Evolutionary conservation across 1,284 basidiomycete species (phyloP).

Genomic region (Tranzscheliella williamsii): DNA sequence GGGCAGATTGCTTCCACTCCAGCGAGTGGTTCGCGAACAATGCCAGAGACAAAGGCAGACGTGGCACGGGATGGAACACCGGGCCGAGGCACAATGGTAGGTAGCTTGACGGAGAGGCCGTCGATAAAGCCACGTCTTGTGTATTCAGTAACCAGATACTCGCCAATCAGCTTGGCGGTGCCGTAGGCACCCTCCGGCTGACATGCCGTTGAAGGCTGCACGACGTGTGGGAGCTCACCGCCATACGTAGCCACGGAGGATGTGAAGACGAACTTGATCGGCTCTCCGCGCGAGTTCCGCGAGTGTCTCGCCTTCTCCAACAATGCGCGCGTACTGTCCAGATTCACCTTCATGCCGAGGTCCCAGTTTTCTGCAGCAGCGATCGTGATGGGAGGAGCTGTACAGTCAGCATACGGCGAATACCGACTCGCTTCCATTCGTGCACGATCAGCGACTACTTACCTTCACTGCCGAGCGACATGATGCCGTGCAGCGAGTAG

Average conservation of each 20-base stretch:
- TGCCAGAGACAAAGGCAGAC: conserved; percentile 41
- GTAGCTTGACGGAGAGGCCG: conserved; percentile 29
- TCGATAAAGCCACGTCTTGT: conserved; percentile 38
- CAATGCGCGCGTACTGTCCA: conserved; percentile 31
- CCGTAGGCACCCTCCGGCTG: conserved; percentile 41
- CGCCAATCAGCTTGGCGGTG: conserved; percentile 41
- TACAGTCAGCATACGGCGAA: too few relatives aligned
- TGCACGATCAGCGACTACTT: too few relatives aligned
- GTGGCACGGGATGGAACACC: conserved; percentile 39
- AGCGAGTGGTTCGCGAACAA: conserved; percentile 37
- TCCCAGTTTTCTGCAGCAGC: conserved; percentile 40
- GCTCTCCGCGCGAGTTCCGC: conserved; percentile 1
- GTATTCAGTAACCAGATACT: conserved; percentile 43
- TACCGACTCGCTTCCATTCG: too few relatives aligned
- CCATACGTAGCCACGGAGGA: conserved; percentile 37
- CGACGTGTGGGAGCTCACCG: conserved; percentile 29
- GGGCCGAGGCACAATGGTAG: conserved; percentile 35
- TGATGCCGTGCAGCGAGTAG: conserved; percentile 46
- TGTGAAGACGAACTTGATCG: conserved; percentile 38
- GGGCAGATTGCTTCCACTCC: conserved; percentile 35
- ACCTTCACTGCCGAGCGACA: conserved; percentile 42
- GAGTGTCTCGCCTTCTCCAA: conserved; percentile 23
- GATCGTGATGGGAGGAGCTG: too few relatives aligned
- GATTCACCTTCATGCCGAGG: conserved; percentile 34
- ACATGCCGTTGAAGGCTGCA: conserved; percentile 23